Evolutionary conservation across 2,329 filamentous ascomycete genomes (phyloP), one percentile per base, ranked within the genome.

Genomic region (Alternaria arbusti): DNA sequence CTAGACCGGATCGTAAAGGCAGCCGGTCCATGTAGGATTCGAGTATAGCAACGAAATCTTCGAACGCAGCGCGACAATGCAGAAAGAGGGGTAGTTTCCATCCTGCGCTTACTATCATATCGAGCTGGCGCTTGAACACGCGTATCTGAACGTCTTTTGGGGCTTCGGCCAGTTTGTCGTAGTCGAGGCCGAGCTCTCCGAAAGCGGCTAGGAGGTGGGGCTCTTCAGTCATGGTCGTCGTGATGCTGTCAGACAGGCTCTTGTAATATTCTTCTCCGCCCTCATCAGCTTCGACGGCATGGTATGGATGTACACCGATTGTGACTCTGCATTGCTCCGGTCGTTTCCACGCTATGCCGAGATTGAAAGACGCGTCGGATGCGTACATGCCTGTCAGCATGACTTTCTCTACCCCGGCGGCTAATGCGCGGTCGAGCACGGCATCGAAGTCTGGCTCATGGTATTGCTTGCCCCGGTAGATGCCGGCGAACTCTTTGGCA

Each of bases 131-230:
- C 45, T 73, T 75, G 66, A 85, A 84, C 0, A 79, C 79, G 2
- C 76, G 75, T 2, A 80, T 68, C 62, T 85, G 82, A 1, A 73
- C 77, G 5, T 80, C 79, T 49, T 82, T 84, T 11, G 79, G 72
- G 0, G 83, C 83, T 3, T 80, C 78, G 0, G 80, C 74, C 4
- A 85, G 74, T 5, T 83, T 79, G 43, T 85, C 84, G 45, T 86
- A 86, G 54, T 86, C 85, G 1, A 86, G 74, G 0, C 84, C 84
- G 2, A 86, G 74, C 52, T 86, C 84, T 2, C 84, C 85, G 60
- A 83, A 85, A 2, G 84, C 84, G 1, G 78, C 80, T 3, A 86
- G 67, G 3, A 79, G 73, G 6, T 47, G 58, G 2, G 58, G 57
- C 6, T 57, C 40, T 54, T 70, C 63, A 0, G 68, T 55, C 2